Percentiles rank a stretch among this genome's conserved stretches.
Conservation (phyloP, 1,284 basidiomycete species). For the Ceratobasidium sp. region DNA sequence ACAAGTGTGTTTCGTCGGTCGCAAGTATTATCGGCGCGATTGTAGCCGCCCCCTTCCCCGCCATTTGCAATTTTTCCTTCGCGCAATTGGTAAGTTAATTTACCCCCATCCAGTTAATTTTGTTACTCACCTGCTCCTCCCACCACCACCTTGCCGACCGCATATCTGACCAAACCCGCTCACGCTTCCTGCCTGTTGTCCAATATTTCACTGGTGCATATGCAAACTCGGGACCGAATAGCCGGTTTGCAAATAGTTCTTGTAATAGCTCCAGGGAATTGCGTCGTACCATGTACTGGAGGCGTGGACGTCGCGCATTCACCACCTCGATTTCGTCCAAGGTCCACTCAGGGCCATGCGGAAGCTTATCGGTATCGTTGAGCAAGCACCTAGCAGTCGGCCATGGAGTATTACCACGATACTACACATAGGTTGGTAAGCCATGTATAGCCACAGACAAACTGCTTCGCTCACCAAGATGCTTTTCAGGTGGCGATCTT, state of each 20-base stretch:
- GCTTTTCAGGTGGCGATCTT: constrained; percentile 16
- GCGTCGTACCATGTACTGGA: neutral
- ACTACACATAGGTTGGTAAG: neutral
- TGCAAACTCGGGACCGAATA: neutral
- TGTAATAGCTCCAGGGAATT: neutral
- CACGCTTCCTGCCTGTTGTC: neutral
- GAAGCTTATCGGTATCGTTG: neutral
- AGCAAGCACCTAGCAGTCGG: neutral
- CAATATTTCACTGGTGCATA: neutral
- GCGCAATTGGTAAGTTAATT: neutral
- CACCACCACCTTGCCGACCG: constrained; percentile 3
- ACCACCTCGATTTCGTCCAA: neutral
- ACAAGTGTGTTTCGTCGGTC: constrained; percentile 38
- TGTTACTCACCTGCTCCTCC: neutral
- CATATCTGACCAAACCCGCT: neutral
- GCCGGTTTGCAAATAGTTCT: neutral
- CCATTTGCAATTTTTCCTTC: neutral
- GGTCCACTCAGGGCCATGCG: neutral
- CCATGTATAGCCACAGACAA: too few relatives aligned
- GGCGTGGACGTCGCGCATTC: too few relatives aligned
- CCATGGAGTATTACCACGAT: neutral
- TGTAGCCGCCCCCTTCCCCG: neutral
- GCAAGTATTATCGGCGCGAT: constrained; percentile 23
- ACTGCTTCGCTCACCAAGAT: neutral
- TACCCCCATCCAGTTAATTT: neutral